Evolutionary conservation across 2,329 filamentous ascomycete genomes (phyloP).

Genomic region (Neonectria neomacrospora): DNA sequence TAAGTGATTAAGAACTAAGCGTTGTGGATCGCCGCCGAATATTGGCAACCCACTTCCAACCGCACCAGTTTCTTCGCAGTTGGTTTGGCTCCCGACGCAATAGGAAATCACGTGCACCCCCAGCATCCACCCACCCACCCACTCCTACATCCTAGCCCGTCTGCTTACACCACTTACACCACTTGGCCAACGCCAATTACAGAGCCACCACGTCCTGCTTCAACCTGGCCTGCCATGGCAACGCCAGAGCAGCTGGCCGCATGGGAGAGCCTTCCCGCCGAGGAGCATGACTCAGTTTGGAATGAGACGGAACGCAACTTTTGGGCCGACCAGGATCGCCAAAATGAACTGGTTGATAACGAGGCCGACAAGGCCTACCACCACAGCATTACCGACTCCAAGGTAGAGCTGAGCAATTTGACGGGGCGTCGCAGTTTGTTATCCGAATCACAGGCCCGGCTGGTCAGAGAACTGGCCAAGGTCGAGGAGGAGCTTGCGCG

Average conservation of each 20-base stretch:
- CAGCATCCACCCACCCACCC: not conserved
- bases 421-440: constrained; percentile 45
- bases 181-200: constrained; percentile 2
- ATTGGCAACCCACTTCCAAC: constrained; percentile 18
- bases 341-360: constrained; percentile 39
- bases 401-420: constrained; percentile 45
- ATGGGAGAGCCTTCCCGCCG: constrained; percentile 46
- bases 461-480: constrained; percentile 48
- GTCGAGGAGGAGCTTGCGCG: constrained; percentile 53
- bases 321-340: constrained; percentile 45
- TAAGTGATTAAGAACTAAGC: constrained; percentile 13
- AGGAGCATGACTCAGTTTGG: constrained; percentile 51
- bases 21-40: constrained; percentile 15
- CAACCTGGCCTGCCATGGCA: constrained; percentile 34
- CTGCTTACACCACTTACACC: constrained; percentile 21
- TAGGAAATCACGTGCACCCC: constrained; percentile 27
- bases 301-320: constrained; percentile 51
- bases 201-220: not conserved
- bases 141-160: constrained; percentile 4
- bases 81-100: constrained; percentile 11
- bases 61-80: not conserved
- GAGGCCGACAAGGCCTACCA: constrained; percentile 44
- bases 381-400: constrained; percentile 40
- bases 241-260: constrained; percentile 38
- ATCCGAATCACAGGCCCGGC: constrained; percentile 42